These are phyloP conservation scores for Monosporozyma unispora DNA, from an alignment of 805 yeast genomes.

Conservation along the genomic window DNA sequence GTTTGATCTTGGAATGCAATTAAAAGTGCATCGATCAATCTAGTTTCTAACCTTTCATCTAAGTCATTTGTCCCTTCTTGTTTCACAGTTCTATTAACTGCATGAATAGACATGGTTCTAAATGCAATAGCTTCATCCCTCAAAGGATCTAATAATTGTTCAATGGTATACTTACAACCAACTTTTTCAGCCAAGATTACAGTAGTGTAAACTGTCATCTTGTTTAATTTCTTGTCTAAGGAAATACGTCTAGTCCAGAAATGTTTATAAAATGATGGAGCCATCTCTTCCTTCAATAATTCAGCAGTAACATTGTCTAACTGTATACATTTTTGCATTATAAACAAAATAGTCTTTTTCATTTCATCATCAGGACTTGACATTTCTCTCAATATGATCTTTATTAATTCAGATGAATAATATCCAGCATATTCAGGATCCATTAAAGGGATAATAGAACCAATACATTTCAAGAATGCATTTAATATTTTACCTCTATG, in stretches of 20 bases:
- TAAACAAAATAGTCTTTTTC: conserved; percentile 61
- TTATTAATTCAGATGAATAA: conserved; percentile 67
- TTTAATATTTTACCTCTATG: conserved; percentile 76
- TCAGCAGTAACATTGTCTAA: conserved; percentile 47
- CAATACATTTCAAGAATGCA: conserved; percentile 67
- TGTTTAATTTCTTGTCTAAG: conserved; percentile 47
- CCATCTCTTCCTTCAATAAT: conserved; percentile 42
- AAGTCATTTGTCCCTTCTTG: conserved; percentile 50
- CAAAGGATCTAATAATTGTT: conserved; percentile 45
- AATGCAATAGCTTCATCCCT: conserved; percentile 80
- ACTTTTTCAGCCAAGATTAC: conserved; percentile 55
- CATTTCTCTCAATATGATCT: conserved; percentile 61
- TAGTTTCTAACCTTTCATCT: conserved; percentile 50
- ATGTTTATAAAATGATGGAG: conserved; percentile 52
- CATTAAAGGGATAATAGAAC: conserved; percentile 78
- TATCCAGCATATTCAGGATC: conserved; percentile 69
- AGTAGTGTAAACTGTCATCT: conserved; percentile 65
- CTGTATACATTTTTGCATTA: conserved; percentile 57
- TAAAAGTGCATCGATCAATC: conserved; percentile 70
- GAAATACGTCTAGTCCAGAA: conserved; percentile 86
- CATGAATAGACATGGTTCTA: conserved; percentile 68
- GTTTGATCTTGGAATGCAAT: conserved; percentile 77
- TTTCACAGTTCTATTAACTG: conserved; percentile 48
- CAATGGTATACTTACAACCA: conserved; percentile 55
- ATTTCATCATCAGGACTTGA: conserved; percentile 80